Evolutionary conservation across 345 rosid species (phyloP).

Genomic region (Corchorus olitorius): DNA sequence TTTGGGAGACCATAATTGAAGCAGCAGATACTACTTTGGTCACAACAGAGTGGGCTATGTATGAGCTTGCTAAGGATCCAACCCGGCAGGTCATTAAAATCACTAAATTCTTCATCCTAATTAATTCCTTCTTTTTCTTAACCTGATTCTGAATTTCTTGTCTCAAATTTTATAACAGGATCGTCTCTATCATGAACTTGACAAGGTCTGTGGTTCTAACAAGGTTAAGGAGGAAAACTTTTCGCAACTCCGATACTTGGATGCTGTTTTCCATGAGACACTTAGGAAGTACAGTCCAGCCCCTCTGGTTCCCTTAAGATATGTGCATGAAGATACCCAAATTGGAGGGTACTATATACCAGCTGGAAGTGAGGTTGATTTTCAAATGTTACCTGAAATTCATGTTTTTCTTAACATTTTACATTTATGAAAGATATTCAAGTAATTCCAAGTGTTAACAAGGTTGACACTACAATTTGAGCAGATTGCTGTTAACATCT

Average conservation of each 20-base stretch:
- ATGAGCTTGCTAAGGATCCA: conserved; percentile 76
- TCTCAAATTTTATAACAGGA: conserved; percentile 35
- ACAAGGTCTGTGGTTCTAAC: conserved; percentile 53
- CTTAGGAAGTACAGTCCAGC: conserved; percentile 77
- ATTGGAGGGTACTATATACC: conserved; percentile 74
- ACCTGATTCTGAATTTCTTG: neutral
- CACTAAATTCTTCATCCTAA: neutral
- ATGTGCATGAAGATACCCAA: conserved; percentile 76
- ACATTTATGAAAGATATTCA: neutral
- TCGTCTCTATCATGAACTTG: conserved; percentile 46
- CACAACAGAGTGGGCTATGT: conserved; percentile 87
- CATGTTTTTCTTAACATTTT: neutral
- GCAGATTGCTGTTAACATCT: conserved; percentile 86
- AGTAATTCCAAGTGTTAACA: neutral
- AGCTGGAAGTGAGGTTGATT: conserved; percentile 67
- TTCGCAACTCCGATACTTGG: conserved; percentile 55
- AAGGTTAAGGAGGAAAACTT: conserved; percentile 65
- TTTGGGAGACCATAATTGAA: conserved; percentile 84
- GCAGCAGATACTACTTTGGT: conserved; percentile 77
- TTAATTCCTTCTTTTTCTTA: neutral
- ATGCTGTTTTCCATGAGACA: conserved; percentile 81
- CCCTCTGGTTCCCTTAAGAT: conserved; percentile 70
- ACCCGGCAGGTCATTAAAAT: conserved; percentile 48
- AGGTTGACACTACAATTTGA: neutral
- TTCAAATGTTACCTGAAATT: neutral